These are phyloP conservation scores for Domatiomyces catenatus DNA, from an alignment of 2,329 filamentous ascomycete species.

Conservation along the genomic window DNA sequence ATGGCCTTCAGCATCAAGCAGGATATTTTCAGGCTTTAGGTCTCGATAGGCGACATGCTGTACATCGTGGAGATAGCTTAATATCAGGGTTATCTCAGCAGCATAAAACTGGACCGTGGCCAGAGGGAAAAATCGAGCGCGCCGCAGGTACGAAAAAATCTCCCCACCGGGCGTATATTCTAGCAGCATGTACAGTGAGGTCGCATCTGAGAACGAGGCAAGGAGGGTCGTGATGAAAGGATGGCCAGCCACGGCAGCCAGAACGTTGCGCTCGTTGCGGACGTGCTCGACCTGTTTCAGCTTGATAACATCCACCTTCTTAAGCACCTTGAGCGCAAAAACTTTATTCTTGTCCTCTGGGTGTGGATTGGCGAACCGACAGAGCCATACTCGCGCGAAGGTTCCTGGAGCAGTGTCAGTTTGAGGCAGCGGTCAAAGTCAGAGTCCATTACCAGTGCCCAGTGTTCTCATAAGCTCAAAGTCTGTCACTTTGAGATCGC, in stretches of 20 bases:
- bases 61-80: conserved; percentile 48
- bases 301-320: conserved; percentile 39
- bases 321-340: conserved; percentile 35
- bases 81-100: conserved; percentile 49
- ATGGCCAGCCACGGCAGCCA: conserved; percentile 46
- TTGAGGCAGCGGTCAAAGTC: conserved; percentile 1
- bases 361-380: conserved; percentile 25
- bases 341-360: conserved; percentile 25
- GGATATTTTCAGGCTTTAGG: conserved; percentile 54
- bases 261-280: conserved; percentile 49
- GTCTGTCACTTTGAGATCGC: conserved; percentile 26
- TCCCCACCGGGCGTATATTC: conserved; percentile 55
- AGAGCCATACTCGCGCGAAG: conserved; percentile 37
- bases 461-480: conserved; percentile 35
- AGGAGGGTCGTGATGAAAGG: conserved; percentile 52
- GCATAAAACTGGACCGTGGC: conserved; percentile 50
- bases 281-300: conserved; percentile 56
- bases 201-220: conserved; percentile 47
- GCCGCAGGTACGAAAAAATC: conserved; percentile 49
- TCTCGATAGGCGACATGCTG: conserved; percentile 51
- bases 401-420: conserved; percentile 25
- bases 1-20: conserved; percentile 50
- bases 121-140: conserved; percentile 44
- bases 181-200: conserved; percentile 43
- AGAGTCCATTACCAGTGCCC: conserved; percentile 28